Conservation (phyloP, 2,329 filamentous ascomycete genomes). For the Passalora sequoiae region DNA sequence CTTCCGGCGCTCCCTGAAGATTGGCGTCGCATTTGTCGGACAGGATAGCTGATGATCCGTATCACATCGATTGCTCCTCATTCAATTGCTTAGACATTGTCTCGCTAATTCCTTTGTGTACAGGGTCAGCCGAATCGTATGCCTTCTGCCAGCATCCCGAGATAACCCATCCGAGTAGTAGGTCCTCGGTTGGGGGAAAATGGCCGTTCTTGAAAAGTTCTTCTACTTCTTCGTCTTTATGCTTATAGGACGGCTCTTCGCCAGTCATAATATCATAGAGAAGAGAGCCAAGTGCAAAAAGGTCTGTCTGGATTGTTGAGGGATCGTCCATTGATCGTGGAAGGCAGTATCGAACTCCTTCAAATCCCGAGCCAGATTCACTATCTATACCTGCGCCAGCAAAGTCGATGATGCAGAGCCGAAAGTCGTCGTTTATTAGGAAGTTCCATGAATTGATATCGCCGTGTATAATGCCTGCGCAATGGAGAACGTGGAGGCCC, state of each 20-base stretch:
- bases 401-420: constrained; percentile 8
- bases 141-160: constrained; percentile 7
- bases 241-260: constrained; percentile 5
- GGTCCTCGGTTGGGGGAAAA: constrained; percentile 1
- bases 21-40: too few species aligned
- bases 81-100: too few species aligned
- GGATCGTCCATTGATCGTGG: constrained; percentile 6
- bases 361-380: constrained; percentile 2
- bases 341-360: constrained; percentile 6
- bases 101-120: constrained; percentile 3
- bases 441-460: constrained; percentile 13
- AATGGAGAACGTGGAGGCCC: constrained; percentile 8
- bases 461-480: constrained; percentile 8
- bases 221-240: constrained; percentile 4
- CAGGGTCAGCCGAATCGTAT: constrained; percentile 8
- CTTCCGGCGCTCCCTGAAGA: too few species aligned
- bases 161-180: constrained; percentile 6
- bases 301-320: constrained; percentile 9
- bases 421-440: constrained; percentile 3
- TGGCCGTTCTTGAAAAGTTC: constrained; percentile 1
- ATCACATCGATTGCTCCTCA: too few species aligned
- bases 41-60: too few species aligned
- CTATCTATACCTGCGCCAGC: constrained; percentile 9
- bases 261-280: constrained; percentile 9
- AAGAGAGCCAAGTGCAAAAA: constrained; percentile 10